phyloP scores from a whole-genome alignment of 352 stramenopile species.

The Globisporangium parvum region DNA sequence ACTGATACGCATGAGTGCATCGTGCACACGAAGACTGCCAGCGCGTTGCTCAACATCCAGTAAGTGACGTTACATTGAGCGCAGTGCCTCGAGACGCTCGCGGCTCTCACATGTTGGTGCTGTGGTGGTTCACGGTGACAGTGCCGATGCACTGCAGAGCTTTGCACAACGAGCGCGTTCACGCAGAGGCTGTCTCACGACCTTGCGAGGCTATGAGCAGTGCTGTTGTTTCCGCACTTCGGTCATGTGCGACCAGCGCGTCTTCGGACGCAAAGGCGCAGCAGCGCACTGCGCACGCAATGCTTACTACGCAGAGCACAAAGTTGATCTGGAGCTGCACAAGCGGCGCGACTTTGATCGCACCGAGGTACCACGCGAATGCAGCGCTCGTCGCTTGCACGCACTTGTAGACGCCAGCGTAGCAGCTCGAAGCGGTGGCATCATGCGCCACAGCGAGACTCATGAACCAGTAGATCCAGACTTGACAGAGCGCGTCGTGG shows the following conservation, averaged over 20 bases:
- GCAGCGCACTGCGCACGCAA: conserved; percentile 10
- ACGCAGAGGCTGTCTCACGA: not conserved
- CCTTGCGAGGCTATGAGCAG: not conserved
- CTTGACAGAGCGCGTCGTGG: conserved; percentile 67
- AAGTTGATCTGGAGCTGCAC: conserved; percentile 33
- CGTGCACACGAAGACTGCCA: no score
- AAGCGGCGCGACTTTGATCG: conserved; percentile 14
- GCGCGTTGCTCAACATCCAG: no score
- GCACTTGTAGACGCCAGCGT: conserved; percentile 66
- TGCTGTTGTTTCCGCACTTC: not conserved
- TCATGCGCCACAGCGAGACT: conserved; percentile 33
- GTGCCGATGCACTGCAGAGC: no score
- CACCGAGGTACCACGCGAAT: conserved; percentile 32
- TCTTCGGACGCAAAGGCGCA: conserved; percentile 1
- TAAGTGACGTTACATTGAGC: no score
- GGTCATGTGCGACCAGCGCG: not conserved
- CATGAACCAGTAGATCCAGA: conserved; percentile 81
- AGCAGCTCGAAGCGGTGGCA: conserved; percentile 29
- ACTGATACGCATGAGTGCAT: no score
- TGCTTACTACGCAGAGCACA: conserved; percentile 17
- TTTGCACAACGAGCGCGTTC: no score
- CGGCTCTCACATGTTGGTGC: no score
- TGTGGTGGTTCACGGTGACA: no score
- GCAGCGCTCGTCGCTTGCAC: conserved; percentile 40
- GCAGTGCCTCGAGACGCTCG: no score